These are phyloP conservation scores for Macroventuria anomochaeta DNA, from an alignment of 2,329 filamentous ascomycete species.

Conservation along the genomic window DNA sequence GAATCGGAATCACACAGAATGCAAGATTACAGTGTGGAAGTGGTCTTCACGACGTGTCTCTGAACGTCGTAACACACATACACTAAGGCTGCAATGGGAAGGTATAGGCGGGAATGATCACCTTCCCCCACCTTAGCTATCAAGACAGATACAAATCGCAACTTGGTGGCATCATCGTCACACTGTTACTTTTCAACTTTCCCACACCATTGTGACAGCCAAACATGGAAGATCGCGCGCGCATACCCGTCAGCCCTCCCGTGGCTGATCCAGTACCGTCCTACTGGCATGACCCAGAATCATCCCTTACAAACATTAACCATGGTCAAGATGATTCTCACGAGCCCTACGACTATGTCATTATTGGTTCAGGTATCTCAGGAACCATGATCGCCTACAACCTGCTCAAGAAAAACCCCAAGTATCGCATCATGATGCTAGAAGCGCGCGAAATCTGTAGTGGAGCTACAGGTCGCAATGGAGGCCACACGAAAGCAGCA, in stretches of 20 bases:
- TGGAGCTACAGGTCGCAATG: constrained; percentile 53
- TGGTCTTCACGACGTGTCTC: neutral
- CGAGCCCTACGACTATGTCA: constrained; percentile 41
- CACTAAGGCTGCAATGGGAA: constrained; percentile 14
- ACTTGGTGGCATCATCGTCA: neutral
- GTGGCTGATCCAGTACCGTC: constrained; percentile 45
- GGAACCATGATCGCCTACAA: constrained; percentile 49
- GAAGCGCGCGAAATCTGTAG: constrained; percentile 50
- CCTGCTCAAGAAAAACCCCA: constrained; percentile 30
- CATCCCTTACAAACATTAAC: constrained; percentile 43
- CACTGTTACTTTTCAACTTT: neutral
- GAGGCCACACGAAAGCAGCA: constrained; percentile 59
- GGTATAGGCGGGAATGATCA: constrained; percentile 4
- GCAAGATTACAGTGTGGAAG: too few relatives aligned
- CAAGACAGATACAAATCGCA: neutral
- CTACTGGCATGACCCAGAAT: constrained; percentile 52
- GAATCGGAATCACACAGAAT: too few relatives aligned
- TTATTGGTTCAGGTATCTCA: constrained; percentile 52
- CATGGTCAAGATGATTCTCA: constrained; percentile 34
- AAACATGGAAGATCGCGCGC: constrained; percentile 39
- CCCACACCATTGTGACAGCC: neutral
- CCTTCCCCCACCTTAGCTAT: constrained; percentile 11
- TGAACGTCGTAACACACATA: neutral
- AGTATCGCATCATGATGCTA: constrained; percentile 44
- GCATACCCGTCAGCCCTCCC: constrained; percentile 43